phyloP scores from a whole-genome alignment of 2,329 filamentous ascomycete genomes.

The Phaeosphaeriaceae sp. region DNA sequence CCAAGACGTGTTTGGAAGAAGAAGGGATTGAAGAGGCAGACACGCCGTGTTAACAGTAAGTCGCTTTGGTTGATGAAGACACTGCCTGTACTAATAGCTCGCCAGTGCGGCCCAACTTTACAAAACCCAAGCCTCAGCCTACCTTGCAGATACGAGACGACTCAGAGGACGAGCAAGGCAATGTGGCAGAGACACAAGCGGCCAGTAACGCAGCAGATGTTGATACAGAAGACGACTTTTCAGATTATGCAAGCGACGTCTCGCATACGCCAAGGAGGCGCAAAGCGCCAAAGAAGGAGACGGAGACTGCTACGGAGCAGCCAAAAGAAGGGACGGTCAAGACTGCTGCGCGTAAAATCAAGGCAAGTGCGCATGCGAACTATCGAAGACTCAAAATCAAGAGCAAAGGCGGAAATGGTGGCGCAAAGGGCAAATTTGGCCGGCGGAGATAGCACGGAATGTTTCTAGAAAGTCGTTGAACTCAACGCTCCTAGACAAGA shows the following conservation, averaged over 20 bases:
- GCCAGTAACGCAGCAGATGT: constrained; percentile 45
- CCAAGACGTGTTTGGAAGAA: constrained; percentile 76
- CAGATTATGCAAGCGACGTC: constrained; percentile 52
- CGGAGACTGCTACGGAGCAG: constrained; percentile 15
- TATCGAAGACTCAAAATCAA: constrained; percentile 59
- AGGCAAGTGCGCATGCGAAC: constrained; percentile 56
- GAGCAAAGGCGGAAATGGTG: constrained; percentile 51
- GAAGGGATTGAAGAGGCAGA: constrained; percentile 82
- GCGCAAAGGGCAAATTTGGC: constrained; percentile 51
- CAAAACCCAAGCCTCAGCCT: constrained; percentile 53
- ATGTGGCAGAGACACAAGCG: constrained; percentile 41
- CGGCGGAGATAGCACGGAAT: constrained; percentile 28
- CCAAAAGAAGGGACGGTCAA: constrained; percentile 41
- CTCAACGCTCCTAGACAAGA: not conserved
- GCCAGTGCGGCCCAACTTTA: constrained; percentile 48
- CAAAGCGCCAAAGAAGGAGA: constrained; percentile 28
- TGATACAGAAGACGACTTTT: constrained; percentile 45
- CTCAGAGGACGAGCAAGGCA: constrained; percentile 50
- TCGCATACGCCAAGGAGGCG: constrained; percentile 44
- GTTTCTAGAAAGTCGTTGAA: not conserved
- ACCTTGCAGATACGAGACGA: constrained; percentile 28
- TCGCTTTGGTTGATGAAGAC: not conserved
- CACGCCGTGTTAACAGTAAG: constrained; percentile 67
- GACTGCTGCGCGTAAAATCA: constrained; percentile 53
- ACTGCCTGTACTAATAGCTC: not conserved